Percentiles rank a stretch among this genome's conserved stretches.
phyloP scores from a whole-genome alignment of 805 yeast genomes.

The Starmerella scarabaei region DNA sequence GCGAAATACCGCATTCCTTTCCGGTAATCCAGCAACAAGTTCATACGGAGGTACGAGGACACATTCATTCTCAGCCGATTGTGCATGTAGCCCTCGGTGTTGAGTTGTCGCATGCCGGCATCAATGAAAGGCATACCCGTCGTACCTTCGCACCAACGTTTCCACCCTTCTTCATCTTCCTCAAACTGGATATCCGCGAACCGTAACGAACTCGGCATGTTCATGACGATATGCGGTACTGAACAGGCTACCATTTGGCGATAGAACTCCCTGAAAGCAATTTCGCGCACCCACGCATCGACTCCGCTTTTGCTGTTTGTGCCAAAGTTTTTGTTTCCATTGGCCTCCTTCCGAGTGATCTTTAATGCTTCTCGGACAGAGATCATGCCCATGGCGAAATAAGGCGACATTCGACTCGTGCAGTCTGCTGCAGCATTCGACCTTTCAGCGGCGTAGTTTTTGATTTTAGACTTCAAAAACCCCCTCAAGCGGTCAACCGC shows the following conservation, averaged over 20 bases:
- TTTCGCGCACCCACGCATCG: constrained; percentile 38
- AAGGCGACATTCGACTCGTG: constrained; percentile 35
- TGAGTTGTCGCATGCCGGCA: constrained; percentile 43
- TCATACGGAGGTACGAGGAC: constrained; percentile 40
- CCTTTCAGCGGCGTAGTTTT: constrained; percentile 28
- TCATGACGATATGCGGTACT: constrained; percentile 43
- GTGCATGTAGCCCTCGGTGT: constrained; percentile 41
- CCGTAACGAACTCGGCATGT: constrained; percentile 36
- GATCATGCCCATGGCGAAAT: constrained; percentile 36
- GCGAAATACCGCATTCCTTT: constrained; percentile 42
- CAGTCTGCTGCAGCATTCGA: constrained; percentile 26
- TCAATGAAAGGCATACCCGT: constrained; percentile 48
- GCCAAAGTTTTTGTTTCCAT: constrained; percentile 22
- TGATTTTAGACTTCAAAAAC: constrained; percentile 21
- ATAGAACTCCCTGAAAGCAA: constrained; percentile 50
- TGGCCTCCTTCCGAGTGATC: constrained; percentile 20
- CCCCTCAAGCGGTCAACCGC: constrained; percentile 21
- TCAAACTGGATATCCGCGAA: constrained; percentile 33
- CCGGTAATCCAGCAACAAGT: constrained; percentile 42
- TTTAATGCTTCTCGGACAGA: constrained; percentile 28
- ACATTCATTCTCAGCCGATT: constrained; percentile 44
- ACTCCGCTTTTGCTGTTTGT: constrained; percentile 23
- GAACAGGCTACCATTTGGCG: constrained; percentile 34
- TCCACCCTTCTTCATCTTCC: constrained; percentile 31
- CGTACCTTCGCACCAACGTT: constrained; percentile 40